Evolutionary conservation across 345 rosid species (phyloP), one percentile per base, ranked within the genome.

Genomic region (Citrus sp.): DNA sequence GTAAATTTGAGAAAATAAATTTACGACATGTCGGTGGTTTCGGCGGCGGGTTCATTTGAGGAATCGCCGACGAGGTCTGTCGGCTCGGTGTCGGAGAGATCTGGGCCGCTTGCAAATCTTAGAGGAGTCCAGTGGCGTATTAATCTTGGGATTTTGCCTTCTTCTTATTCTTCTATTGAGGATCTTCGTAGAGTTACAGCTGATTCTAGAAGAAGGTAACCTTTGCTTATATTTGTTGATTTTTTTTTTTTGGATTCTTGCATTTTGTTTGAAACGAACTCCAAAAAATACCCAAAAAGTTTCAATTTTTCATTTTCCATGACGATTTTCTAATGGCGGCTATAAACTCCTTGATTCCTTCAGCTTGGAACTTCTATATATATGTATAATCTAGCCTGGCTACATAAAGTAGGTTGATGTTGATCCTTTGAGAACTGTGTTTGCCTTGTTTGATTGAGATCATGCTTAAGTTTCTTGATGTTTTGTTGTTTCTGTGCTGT

Each of bases 71-170:
- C 66, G 28, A 62, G 59, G 19, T 6, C 9, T n/a, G 61, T 54
- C 34, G 81, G 46, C 16, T 21, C 27, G 40, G 54, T 30, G 35
- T 21, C 27, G 54, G 54, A 55, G 67, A 68, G 58, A 81, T 71
- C 83, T 67, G 67, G 24, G 72, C 84, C 78, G 71, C 83, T 87
- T 78, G 81, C 69, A 34, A 87, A 87, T 73, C 89, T 94, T 0
- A 89, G 98, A 85, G 89, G 98, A 54, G 91, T 94, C 1, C 91
- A 81, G 71, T 96, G 99, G 99, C 97, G 99, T 38, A 80, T 94
- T 73, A 85, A 90, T 90, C 98, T 94, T 40, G 93, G 94, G 74
- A 88, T 94, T 85, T 80, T 96, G 76, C 94, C 95, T 18, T 73
- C 82, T 49, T 86, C 85, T 3, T 78, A 90, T 77, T 87, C 94